Conservation (phyloP, 2,329 filamentous ascomycete species). For the Myotisia sp. region DNA sequence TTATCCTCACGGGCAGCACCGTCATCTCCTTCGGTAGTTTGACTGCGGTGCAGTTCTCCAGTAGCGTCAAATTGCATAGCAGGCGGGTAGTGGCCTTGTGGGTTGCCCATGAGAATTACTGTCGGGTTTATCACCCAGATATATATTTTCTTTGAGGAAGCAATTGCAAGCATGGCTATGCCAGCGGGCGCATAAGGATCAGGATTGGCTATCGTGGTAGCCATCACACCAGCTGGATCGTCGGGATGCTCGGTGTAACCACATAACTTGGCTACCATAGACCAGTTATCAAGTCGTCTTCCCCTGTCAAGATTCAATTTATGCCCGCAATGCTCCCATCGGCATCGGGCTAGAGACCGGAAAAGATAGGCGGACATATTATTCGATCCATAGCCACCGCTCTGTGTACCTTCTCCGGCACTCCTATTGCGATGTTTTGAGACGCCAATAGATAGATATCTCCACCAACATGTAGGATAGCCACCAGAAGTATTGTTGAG, state of each 20-base stretch:
- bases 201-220: too few relatives aligned
- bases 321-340: constrained; percentile 20
- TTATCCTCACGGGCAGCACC: too few relatives aligned
- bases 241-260: constrained; percentile 20
- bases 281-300: constrained; percentile 25
- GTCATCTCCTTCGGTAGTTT: neutral
- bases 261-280: constrained; percentile 23
- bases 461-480: constrained; percentile 26
- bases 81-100: constrained; percentile 21
- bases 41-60: neutral
- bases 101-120: constrained; percentile 22
- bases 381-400: too few relatives aligned
- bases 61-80: constrained; percentile 14
- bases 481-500: too few relatives aligned
- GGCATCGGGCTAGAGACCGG: constrained; percentile 21
- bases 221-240: constrained; percentile 26
- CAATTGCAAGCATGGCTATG: constrained; percentile 28
- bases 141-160: constrained; percentile 29
- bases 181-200: constrained; percentile 19
- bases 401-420: constrained; percentile 20
- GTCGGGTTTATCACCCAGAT: constrained; percentile 28
- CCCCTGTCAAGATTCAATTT: constrained; percentile 27
- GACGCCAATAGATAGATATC: constrained; percentile 28
- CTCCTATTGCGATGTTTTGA: constrained; percentile 20
- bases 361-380: constrained; percentile 29